Base-by-base conservation (phyloP, 1,284 basidiomycete species). In the Lentinus polychrous region DNA sequence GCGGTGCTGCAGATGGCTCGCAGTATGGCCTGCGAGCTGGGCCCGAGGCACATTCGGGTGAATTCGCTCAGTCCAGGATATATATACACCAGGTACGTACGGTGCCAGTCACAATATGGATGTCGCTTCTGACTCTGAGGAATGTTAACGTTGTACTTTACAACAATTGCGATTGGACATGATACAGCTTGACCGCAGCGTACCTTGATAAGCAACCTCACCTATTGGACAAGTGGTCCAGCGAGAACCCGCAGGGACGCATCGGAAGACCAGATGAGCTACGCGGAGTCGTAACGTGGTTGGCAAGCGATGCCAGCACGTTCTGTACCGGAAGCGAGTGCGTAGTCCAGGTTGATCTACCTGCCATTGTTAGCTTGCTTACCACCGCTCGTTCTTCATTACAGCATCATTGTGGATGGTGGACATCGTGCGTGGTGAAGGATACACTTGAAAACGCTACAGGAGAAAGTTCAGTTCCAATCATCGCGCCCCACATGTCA, bases 21-120 rank as follows among this genome's bases (percentile, higher is more conserved):
- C 52, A 91, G 84, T 66, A 78, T 91, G 75, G 90, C 90, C 4
- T 86, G 85, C 62, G 90, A 93, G 63, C 78, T 90, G 46, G 86
- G 85, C 5, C 69, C 65, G 20, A 71, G 80, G 60, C 68, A 74
- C 1, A 91, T 92, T 50, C 72, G 87, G 2, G 84, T 90, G 48
- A 88, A 89, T 61, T 71, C 81, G n/a, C 69, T 88, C 48, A 86
- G 82, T 5, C 85, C 84, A 0, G 86, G 86, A 2, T 74, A 87
- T 62, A 87, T 88, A 37, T 81, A 83, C 55, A 89, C 86, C 2
- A 70, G 70, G 84, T 86, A 52, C 34, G 79, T 69, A 48, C 33
- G 37, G 23, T 27, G 7, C 44, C 17, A n/a, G 41, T 42, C 33
- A 10, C 27, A 27, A 4, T 27, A 10, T 10, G 27, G 5, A 5